phyloP scores from a whole-genome alignment of 1,284 basidiomycete species.

The Ustilago esculenta region DNA sequence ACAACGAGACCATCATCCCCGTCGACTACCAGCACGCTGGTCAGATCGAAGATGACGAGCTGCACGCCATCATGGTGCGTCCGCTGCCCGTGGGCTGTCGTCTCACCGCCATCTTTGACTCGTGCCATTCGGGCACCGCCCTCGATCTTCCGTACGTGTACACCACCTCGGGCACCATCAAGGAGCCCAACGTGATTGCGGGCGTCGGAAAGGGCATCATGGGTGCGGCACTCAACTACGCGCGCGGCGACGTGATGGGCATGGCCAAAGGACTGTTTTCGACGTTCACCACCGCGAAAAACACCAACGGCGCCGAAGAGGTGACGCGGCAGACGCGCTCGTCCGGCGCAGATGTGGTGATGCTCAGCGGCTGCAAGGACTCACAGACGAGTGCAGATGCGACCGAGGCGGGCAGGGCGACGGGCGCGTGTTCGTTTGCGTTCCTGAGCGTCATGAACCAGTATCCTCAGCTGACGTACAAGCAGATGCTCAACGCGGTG shows the following conservation, averaged over 20 bases:
- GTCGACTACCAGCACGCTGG: constrained; percentile 63
- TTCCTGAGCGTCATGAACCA: constrained; percentile 70
- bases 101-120: constrained; percentile 51
- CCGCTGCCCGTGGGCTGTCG: constrained; percentile 58
- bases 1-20: constrained; percentile 67
- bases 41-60: constrained; percentile 66
- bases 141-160: constrained; percentile 71
- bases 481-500: constrained; percentile 62
- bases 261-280: constrained; percentile 67
- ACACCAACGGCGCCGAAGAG: constrained; percentile 73
- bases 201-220: constrained; percentile 64
- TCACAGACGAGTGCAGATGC: constrained; percentile 92
- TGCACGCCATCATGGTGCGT: constrained; percentile 64
- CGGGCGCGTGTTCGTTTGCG: constrained; percentile 71
- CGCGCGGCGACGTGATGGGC: constrained; percentile 80
- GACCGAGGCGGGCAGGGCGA: constrained; percentile 79
- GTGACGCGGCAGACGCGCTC: constrained; percentile 77
- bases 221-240: constrained; percentile 75
- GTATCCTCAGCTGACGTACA: constrained; percentile 63
- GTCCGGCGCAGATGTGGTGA: constrained; percentile 77
- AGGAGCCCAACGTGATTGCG: constrained; percentile 78
- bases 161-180: constrained; percentile 90
- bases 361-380: constrained; percentile 81
- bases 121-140: constrained; percentile 66
- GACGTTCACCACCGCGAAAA: constrained; percentile 68